These are phyloP conservation scores for Brassica cretica DNA, from an alignment of 345 rosid species.

Conservation along the genomic window DNA sequence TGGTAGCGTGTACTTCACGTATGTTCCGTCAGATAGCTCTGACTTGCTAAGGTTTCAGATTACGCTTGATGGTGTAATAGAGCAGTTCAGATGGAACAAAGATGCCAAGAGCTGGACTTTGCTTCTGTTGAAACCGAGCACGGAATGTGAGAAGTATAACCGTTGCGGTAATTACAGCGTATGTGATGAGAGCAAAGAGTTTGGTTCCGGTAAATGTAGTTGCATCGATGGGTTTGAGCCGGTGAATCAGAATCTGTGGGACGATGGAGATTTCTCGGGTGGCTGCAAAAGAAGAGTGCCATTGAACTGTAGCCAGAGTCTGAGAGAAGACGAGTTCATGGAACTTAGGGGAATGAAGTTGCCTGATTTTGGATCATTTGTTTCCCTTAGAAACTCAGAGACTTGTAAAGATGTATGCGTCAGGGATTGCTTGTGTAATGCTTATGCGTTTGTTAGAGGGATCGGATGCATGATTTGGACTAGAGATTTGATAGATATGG, in stretches of 20 bases:
- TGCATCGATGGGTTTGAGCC: constrained; percentile 42
- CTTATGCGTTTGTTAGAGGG: constrained; percentile 39
- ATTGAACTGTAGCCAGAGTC: constrained; percentile 40
- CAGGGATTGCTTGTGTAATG: constrained; percentile 55
- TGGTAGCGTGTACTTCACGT: constrained; percentile 46
- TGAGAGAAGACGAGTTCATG: constrained; percentile 42
- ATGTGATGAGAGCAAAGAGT: constrained; percentile 19
- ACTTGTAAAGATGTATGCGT: constrained; percentile 52
- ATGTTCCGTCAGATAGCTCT: constrained; percentile 39
- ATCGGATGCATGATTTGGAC: constrained; percentile 63
- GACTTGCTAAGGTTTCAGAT: constrained; percentile 42
- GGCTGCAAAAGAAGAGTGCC: constrained; percentile 46
- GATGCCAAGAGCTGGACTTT: constrained; percentile 38
- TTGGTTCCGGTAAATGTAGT: constrained; percentile 43
- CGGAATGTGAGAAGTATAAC: constrained; percentile 42
- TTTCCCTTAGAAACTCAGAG: constrained; percentile 48
- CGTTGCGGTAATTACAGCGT: constrained; percentile 44
- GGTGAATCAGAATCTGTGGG: constrained; percentile 13
- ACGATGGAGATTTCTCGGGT: constrained; percentile 32
- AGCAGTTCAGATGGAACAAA: constrained; percentile 38
- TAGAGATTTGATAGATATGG: constrained; percentile 42
- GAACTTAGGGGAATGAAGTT: constrained; percentile 49
- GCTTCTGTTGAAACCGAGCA: constrained; percentile 47
- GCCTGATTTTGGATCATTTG: constrained; percentile 48
- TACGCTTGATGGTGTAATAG: constrained; percentile 36